Evolutionary conservation across 176 grass and related monocot genomes (phyloP), one percentile per base, ranked within the genome.

Genomic region (Aegilops longissima): DNA sequence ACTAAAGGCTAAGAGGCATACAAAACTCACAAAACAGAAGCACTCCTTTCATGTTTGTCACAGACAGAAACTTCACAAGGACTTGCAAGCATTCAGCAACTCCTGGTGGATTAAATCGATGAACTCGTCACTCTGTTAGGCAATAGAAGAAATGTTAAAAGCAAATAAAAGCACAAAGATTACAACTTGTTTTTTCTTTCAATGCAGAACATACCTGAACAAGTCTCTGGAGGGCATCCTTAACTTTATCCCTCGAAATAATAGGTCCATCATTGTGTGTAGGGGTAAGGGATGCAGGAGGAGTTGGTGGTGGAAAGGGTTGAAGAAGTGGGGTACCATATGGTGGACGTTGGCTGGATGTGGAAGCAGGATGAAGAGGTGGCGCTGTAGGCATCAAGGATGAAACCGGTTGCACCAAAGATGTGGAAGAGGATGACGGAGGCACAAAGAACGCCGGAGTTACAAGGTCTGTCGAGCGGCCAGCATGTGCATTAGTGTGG

Each of bases 191-290:
- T 49, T 24, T n/a, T 29, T 16, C 12, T 47, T 52, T 2, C 49
- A 73, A 76, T 40, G 14, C 20, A 20, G 35, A 40, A 69, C 36
- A 35, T 93, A 98, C 95, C 91, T 95, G 93, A 79, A 92, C 89
- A 80, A 95, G 95, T 88, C 86, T 98, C 30, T 80, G 39, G 27
- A 98, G 30, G 64, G 89, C 89, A 8, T 92, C 91, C 66, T 92
- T 92, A 88, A 98, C 80, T 82, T 85, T 92, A 69, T 98, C 95
- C 83, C 93, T 95, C 0, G 86, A 93, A 83, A 98, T 93, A 85
- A 93, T 24, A 84, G 64, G 65, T 18, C n/a, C 85, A 72, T 72
- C 82, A 7, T 65, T 74, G 61, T 90, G 77, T 18, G 77, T 76
- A 20, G 89, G 95, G 47, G 89, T 88, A 70, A 93, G 93, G 24